Conservation (phyloP, 495 filamentous ascomycete species). For the Chaetomium fimeti region DNA sequence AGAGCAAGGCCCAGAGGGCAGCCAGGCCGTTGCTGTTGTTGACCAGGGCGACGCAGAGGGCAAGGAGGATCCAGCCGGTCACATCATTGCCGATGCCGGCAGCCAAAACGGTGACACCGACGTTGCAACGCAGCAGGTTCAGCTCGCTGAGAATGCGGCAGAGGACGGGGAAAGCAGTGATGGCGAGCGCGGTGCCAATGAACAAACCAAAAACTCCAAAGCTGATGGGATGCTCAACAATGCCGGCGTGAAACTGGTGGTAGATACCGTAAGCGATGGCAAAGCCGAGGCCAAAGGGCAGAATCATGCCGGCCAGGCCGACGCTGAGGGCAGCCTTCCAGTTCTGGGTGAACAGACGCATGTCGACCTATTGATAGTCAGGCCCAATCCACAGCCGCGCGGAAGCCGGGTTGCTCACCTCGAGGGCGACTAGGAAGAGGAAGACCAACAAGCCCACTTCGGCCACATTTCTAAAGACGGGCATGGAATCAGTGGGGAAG, state of each 20-base stretch:
- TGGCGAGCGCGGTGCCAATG: constrained; percentile 90
- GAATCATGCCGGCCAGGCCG: constrained; percentile 77
- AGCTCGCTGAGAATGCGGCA: constrained; percentile 93
- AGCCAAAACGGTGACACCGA: constrained; percentile 87
- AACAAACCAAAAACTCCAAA: constrained; percentile 90
- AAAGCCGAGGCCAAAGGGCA: constrained; percentile 69
- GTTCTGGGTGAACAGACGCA: constrained; percentile 79
- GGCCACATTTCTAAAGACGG: constrained; percentile 74
- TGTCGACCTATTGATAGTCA: constrained; percentile 56
- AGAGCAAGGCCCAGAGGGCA: constrained; percentile 82
- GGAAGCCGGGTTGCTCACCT: constrained; percentile 39
- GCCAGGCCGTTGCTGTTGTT: constrained; percentile 83
- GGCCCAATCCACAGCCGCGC: neutral
- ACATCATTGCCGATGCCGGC: constrained; percentile 97
- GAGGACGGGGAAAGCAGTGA: constrained; percentile 94
- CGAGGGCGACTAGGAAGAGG: constrained; percentile 87
- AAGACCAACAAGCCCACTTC: constrained; percentile 90
- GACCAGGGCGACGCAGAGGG: constrained; percentile 89
- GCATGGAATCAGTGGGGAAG: constrained; percentile 72
- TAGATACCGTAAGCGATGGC: constrained; percentile 88
- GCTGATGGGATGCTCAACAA: constrained; percentile 50
- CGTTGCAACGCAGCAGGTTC: constrained; percentile 78
- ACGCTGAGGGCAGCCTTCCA: constrained; percentile 84
- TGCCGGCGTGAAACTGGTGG: constrained; percentile 68
- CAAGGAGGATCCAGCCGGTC: constrained; percentile 84